A percentile compares a stretch with the other conserved stretches of the same genome.
phyloP scores from a whole-genome alignment of 2,329 filamentous ascomycete species.

The Hymenoscyphus albidus region DNA sequence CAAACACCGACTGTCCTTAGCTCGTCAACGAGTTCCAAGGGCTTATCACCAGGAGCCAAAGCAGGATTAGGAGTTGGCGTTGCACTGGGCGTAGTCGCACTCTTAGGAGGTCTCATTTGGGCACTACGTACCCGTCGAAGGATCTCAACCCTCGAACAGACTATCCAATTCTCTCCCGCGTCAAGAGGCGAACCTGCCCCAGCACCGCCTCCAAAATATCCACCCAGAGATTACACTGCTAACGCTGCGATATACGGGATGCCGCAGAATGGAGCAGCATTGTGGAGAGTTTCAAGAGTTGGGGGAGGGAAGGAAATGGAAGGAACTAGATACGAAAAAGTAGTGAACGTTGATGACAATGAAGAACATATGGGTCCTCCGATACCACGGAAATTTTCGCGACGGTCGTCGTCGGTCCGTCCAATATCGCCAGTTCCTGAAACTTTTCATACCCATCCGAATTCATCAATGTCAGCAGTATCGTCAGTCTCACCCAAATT shows the following conservation, averaged over 20 bases:
- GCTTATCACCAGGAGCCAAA: not conserved
- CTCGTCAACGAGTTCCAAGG: not conserved
- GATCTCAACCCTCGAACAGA: not conserved
- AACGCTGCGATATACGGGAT: not conserved
- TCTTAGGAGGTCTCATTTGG: not conserved
- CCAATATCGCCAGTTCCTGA: no score
- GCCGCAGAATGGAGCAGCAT: not conserved
- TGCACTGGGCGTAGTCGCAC: not conserved
- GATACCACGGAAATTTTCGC: no score
- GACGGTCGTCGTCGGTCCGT: no score
- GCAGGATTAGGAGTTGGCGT: not conserved
- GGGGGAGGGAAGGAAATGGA: not conserved
- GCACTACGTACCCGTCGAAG: not conserved
- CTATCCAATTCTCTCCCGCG: not conserved
- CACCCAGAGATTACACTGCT: not conserved
- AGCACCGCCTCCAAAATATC: not conserved
- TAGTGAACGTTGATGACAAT: not conserved
- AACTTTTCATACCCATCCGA: no score
- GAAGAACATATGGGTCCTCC: no score
- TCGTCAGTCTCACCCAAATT: not conserved
- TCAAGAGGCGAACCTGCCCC: not conserved
- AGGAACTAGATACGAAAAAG: not conserved
- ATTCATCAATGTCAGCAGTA: not conserved
- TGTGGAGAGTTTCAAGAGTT: not conserved
- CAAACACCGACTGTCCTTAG: not conserved